Base-by-base conservation (phyloP, 2,329 filamentous ascomycete genomes). In the Phaeomoniella chlamydospora region DNA sequence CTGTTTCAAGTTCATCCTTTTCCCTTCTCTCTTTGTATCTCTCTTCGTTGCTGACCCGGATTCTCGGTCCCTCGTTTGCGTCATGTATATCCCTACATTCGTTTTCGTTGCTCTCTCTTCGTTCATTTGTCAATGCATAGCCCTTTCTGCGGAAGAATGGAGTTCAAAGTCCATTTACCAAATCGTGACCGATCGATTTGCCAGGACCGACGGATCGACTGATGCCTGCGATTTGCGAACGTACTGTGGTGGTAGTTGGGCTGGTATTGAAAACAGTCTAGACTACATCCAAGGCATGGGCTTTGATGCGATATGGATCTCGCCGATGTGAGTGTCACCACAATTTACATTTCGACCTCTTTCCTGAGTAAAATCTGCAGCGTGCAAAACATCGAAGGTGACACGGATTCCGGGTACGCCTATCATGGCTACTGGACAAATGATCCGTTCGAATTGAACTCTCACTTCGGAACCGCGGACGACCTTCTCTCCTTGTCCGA, bases 341-440 rank as follows among this genome's bases (percentile, higher is more conserved):
- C 9, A n/a, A 9, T 34, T 13, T 10, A 6, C 11, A 12, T 12
- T 94, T 82, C 11, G 96, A 79, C 58, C 98, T 98, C 66, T 96
- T 33, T 96, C 72, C 15, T 79, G 79, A 5, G 75, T 82, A 43
- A 93, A 87, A 41, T 77, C 77, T 53, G 96, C 88, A 15, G 83
- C 92, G 43, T 82, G 77, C 0, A 87, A 90, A 37, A 94, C 71
- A 37, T 62, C 10, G 47, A 52, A 10, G 53, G 50, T 4, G 45
- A 44, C 4, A 54, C 55, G 41, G 50, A 50, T 13, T 61, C 59
- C 36, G 57, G 59, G 13, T 57, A 58, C 37, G 61, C 62, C 19
- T 68, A 68, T 42, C 65, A 68, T 43, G 65, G 65, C 15, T 69
- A 68, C 45, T 68, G 63, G 62, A 57, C 56, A 1, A 46, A 61